A percentile compares a stretch with the other conserved stretches of the same genome.
Conservation (phyloP, 176 grass and related monocot species). For the Paspalum vaginatum region DNA sequence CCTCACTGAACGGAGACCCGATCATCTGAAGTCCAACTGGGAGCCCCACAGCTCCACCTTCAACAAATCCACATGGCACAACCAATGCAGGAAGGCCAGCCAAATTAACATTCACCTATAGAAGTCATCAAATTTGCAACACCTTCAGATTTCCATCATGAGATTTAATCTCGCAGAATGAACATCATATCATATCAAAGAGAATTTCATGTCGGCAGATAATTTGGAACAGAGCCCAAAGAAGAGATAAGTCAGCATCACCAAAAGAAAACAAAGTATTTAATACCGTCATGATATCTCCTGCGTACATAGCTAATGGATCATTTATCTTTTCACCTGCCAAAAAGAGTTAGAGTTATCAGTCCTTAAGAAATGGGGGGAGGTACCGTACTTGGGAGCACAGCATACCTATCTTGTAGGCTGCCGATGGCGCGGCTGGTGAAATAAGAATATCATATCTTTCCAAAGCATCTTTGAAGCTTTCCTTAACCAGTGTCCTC, state of each 20-base stretch:
- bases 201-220: slow-evolving; percentile 15
- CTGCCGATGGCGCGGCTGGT: slow-evolving; percentile 92
- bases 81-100: slow-evolving; percentile 87
- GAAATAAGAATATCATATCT: slow-evolving; percentile 81
- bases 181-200: not conserved
- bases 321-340: slow-evolving; percentile 94
- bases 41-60: slow-evolving; percentile 71
- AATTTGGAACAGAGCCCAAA: not conserved
- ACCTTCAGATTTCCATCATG: not conserved
- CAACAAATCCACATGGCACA: slow-evolving; percentile 87
- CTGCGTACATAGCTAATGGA: slow-evolving; percentile 93
- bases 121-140: not conserved
- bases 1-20: slow-evolving; percentile 73
- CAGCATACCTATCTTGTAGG: slow-evolving; percentile 84
- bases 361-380: slow-evolving; percentile 32
- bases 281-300: slow-evolving; percentile 97
- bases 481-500: slow-evolving; percentile 90
- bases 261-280: not conserved
- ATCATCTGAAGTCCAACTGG: slow-evolving; percentile 96
- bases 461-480: slow-evolving; percentile 82
- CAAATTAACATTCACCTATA: slow-evolving; percentile 96
- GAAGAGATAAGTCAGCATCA: slow-evolving; percentile 1
- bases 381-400: slow-evolving; percentile 2
- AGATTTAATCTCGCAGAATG: not conserved
- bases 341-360: slow-evolving; percentile 20